Evolutionary conservation across 2,329 filamentous ascomycete genomes (phyloP).

Genomic region (Venturiaceae sp.): DNA sequence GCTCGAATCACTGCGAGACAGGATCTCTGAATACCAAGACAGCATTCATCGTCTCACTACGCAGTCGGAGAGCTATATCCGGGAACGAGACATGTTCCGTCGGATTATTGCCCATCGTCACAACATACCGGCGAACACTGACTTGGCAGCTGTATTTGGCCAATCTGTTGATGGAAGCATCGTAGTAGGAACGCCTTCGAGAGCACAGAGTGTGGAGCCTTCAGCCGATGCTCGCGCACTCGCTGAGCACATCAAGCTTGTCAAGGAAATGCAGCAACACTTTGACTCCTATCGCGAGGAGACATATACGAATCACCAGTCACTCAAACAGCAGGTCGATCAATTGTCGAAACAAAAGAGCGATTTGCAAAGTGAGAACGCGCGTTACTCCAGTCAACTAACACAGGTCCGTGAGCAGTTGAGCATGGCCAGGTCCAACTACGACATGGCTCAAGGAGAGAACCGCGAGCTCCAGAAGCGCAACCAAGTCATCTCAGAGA

Average conservation of each 20-base stretch:
- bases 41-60: conserved; percentile 74
- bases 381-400: conserved; percentile 70
- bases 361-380: conserved; percentile 70
- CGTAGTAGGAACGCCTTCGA: conserved; percentile 34
- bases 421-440: conserved; percentile 84
- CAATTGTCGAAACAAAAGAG: conserved; percentile 74
- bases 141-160: conserved; percentile 61
- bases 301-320: conserved; percentile 67
- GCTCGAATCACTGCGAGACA: conserved; percentile 61
- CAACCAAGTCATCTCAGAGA: conserved; percentile 65
- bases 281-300: conserved; percentile 88
- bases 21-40: conserved; percentile 71
- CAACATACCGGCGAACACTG: conserved; percentile 46
- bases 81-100: conserved; percentile 95
- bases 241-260: conserved; percentile 65
- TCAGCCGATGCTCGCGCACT: conserved; percentile 45
- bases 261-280: conserved; percentile 81
- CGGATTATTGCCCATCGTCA: conserved; percentile 78
- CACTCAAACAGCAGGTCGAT: conserved; percentile 77
- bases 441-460: conserved; percentile 71
- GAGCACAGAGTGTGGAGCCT: conserved; percentile 22
- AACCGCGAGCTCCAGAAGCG: conserved; percentile 82
- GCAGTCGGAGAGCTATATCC: conserved; percentile 85
- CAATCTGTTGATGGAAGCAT: conserved; percentile 54
- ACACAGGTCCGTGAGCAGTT: conserved; percentile 74